Base-by-base conservation (phyloP, 2,329 filamentous ascomycete species). In the Microsporum canis region DNA sequence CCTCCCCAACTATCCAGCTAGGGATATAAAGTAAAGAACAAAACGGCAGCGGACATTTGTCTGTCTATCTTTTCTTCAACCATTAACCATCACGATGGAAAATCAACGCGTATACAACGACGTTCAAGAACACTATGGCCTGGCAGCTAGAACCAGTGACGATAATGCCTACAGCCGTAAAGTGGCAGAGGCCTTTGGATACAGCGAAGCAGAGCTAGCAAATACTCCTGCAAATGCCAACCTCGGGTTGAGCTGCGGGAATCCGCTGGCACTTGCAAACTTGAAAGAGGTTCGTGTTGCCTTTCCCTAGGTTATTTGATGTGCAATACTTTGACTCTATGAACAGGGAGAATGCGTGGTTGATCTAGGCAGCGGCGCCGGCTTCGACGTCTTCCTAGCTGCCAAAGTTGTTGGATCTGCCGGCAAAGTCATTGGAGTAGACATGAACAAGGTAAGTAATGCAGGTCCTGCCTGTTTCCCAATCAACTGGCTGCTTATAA, bases 371-470 rank as follows among this genome's bases (percentile, higher is more conserved):
- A 78, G 76, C 63, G 82, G 83, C 2, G 81, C 78, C 5, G 82
- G 83, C 0, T 80, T 85, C 51, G 82, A 85, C 66, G 77, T 80
- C 17, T 82, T 84, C 63, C 76, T 80, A 2, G 81, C 82, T 8
- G 75, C 79, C 3, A 72, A 71, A 31, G 80, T 76, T 65, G 76
- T 84, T 41, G 81, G 81, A 0, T 55, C 65, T 0, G 69, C 68
- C 3, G 82, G 82, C 1, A 76, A 71, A 33, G 80, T 74, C 2
- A 79, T 84, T 57, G 83, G 83, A 5, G 72, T 85, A 3, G 82
- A 86, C 65, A 84, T 85, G 79, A 85, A 80, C 64, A 76, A 82
- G 70, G 81, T 80, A 66, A 38, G 61, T 41, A 10, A 14, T 6
- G n/a, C 1, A 36, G 2, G 23, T 47, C 43, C 2, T 56, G n/a